A percentile compares a stretch with the other conserved stretches of the same genome.
Conservation (phyloP, 2,329 filamentous ascomycete species). For the Venturia carpophila region DNA sequence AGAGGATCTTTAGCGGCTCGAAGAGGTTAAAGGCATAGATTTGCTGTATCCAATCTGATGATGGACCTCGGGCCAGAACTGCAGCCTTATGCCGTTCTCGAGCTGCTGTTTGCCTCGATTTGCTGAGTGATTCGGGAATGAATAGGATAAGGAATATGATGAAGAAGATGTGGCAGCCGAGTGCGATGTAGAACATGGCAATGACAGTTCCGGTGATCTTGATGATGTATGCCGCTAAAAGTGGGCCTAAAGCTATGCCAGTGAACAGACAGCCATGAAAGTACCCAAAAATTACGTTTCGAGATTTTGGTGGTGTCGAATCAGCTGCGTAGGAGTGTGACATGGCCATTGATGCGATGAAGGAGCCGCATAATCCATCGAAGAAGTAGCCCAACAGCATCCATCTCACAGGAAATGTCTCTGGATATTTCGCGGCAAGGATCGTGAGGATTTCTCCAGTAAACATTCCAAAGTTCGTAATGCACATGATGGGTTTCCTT, state of each 20-base stretch:
- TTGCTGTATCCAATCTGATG: slow-evolving; percentile 38
- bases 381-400: slow-evolving; percentile 67
- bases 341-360: slow-evolving; percentile 72
- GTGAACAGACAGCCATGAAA: slow-evolving; percentile 83
- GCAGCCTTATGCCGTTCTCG: slow-evolving; percentile 55
- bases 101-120: slow-evolving; percentile 60
- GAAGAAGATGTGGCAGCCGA: slow-evolving; percentile 66
- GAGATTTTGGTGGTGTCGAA: slow-evolving; percentile 70
- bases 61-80: slow-evolving; percentile 30
- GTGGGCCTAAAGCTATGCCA: slow-evolving; percentile 80
- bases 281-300: slow-evolving; percentile 79
- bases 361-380: slow-evolving; percentile 82
- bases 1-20: slow-evolving; percentile 68
- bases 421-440: slow-evolving; percentile 65
- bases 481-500: slow-evolving; percentile 62
- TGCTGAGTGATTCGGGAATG: slow-evolving; percentile 78
- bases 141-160: slow-evolving; percentile 62
- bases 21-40: slow-evolving; percentile 55
- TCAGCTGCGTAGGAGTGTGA: slow-evolving; percentile 84
- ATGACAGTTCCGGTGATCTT: slow-evolving; percentile 66
- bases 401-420: slow-evolving; percentile 66
- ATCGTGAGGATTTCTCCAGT: slow-evolving; percentile 69
- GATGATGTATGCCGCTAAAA: slow-evolving; percentile 73
- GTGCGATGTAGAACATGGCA: slow-evolving; percentile 74
- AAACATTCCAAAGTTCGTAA: slow-evolving; percentile 68